Evolutionary conservation across 257 asterid genomes (phyloP).

Genomic region (Linderniella brevidens): DNA sequence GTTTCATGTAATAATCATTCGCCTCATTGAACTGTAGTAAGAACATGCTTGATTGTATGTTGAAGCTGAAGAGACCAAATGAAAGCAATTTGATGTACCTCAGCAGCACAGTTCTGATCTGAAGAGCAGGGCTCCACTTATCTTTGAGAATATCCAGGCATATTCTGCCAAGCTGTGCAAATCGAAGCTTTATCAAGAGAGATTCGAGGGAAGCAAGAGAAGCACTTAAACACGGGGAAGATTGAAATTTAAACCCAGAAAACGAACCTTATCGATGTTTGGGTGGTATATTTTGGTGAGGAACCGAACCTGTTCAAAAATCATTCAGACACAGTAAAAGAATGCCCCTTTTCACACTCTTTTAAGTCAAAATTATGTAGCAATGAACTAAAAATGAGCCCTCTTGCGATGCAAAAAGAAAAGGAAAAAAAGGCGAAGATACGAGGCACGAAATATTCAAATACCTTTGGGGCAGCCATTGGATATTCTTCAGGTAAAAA

Average conservation of each 20-base stretch:
- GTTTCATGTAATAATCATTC: background rate
- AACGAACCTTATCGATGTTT: slow-evolving; percentile 85
- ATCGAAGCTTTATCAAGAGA: background rate
- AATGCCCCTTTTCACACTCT: too few relatives aligned
- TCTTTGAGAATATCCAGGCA: slow-evolving; percentile 11
- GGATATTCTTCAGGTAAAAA: slow-evolving; percentile 97
- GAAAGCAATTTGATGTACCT: slow-evolving; percentile 23
- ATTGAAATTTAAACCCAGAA: too few relatives aligned
- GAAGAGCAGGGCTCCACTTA: slow-evolving; percentile 10
- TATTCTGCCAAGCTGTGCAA: slow-evolving; percentile 7
- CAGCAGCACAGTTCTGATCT: slow-evolving; percentile 9
- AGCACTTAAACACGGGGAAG: slow-evolving; percentile 3
- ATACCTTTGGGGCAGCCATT: slow-evolving; percentile 99
- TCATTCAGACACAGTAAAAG: slow-evolving; percentile 10
- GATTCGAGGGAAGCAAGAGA: background rate
- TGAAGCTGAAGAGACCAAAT: background rate
- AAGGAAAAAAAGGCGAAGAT: too few relatives aligned
- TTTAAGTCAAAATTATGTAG: too few relatives aligned
- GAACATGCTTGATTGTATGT: background rate
- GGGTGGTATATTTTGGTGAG: slow-evolving; percentile 99
- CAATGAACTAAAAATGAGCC: background rate
- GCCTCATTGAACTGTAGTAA: background rate
- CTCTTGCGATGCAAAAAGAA: background rate
- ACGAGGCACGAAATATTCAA: slow-evolving; percentile 2
- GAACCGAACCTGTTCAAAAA: slow-evolving; percentile 74